Percentiles rank a stretch among this genome's conserved stretches.
These are phyloP conservation scores for Amaranthus hypochondriacus DNA, from an alignment of 148 eudicot genomes.

Conservation along the genomic window DNA sequence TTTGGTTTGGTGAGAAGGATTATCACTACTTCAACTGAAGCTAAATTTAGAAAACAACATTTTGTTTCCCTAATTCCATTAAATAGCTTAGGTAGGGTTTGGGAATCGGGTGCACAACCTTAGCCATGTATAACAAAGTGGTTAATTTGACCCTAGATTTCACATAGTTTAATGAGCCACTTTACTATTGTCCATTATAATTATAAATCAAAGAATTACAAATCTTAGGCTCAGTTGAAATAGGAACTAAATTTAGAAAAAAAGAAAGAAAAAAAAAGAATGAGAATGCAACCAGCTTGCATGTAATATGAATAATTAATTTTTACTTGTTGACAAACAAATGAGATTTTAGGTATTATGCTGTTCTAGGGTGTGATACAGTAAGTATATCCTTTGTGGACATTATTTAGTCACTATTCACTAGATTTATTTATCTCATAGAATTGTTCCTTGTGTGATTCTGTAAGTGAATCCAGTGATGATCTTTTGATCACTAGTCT, in stretches of 20 bases:
- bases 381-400: background rate
- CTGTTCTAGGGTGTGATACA: background rate
- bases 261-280: background rate
- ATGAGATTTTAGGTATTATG: background rate
- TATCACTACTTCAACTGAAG: background rate
- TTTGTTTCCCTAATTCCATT: background rate
- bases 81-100: no score
- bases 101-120: no score
- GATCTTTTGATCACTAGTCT: background rate
- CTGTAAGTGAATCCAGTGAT: background rate
- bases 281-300: background rate
- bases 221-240: no score
- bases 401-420: background rate
- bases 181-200: no score
- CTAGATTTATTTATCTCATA: no score
- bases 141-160: no score
- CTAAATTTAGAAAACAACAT: no score
- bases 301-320: background rate
- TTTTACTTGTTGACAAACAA: background rate
- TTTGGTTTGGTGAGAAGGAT: background rate
- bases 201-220: no score
- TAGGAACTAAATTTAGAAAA: background rate
- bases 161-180: no score
- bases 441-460: background rate
- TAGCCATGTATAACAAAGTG: no score